Evolutionary conservation across 495 filamentous ascomycete species (phyloP), one percentile per base, ranked within the genome.

Genomic region (Rhizodiscina lignyota): DNA sequence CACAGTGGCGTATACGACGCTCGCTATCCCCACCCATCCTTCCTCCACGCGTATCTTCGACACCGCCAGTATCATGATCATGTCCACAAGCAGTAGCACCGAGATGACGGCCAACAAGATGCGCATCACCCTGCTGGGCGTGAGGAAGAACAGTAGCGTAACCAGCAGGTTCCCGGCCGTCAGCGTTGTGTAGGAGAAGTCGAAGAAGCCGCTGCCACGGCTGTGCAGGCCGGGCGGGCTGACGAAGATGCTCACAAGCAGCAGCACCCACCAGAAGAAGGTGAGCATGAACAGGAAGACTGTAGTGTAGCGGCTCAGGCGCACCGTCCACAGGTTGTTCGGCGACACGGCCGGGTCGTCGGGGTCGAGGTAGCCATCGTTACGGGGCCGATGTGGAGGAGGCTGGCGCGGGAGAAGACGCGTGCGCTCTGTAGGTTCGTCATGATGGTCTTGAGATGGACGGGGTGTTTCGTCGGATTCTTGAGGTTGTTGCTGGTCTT

Each of bases 341-440:
- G 89, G 89, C 1, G 89, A 85, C 21, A 96, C 89, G 36, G 86
- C 86, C 34, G 87, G 89, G 55, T 94, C 87, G 66, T 93, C 83
- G n/a, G 86, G 87, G 41, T 77, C 79, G 28, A 94, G 61, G 46
- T 77, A 87, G 28, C 64, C 68, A 33, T 72, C 64, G 18, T 56
- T 56, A 37, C 61, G 59, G 33, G 74, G 67, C n/a, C n/a, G n/a
- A n/a, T n/a, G n/a, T 30, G 51, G 56, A 28, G 37, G 38, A 21
- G 38, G 47, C 29, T 40, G 32, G 5, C 21, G 18, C 11, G 77
- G 68, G 22, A 91, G 62, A 37, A 94, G 60, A 22, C 77, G 66
- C 12, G 82, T 83, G 39, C 77, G 67, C 53, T 96, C 87, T 44
- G 80, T 68, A 12, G 79, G 48, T 37, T 66, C 60, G 20, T n/a